Conservation (phyloP, 1,139 yeast species). For the Taphrina wiesneri region DNA sequence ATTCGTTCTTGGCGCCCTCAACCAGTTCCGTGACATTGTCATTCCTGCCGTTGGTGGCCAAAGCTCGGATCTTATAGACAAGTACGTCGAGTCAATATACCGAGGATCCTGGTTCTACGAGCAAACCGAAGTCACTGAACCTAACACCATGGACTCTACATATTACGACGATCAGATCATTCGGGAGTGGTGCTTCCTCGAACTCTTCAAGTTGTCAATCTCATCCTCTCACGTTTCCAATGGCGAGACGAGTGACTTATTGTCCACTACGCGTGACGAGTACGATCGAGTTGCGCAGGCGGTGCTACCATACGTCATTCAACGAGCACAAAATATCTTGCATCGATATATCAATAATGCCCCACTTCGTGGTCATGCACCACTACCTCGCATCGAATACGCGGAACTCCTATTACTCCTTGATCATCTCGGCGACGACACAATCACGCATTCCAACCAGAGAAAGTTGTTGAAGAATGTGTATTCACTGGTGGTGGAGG, state of each 20-base stretch:
- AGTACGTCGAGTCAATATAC: conserved; percentile 10
- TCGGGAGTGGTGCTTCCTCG: conserved; percentile 30
- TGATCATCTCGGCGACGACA: conserved; percentile 11
- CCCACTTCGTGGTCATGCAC: conserved; percentile 4
- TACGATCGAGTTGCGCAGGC: not conserved
- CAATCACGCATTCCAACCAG: conserved; percentile 15
- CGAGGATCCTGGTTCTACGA: conserved; percentile 19
- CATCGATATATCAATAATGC: conserved; percentile 3
- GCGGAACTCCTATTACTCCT: conserved; percentile 7
- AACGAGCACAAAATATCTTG: conserved; percentile 9
- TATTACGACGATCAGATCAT: conserved; percentile 13
- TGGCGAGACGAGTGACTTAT: not conserved
- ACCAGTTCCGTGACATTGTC: conserved; percentile 6
- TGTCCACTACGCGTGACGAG: not conserved
- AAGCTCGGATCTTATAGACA: not conserved
- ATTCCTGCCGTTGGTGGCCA: conserved; percentile 6
- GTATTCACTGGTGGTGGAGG: conserved; percentile 9
- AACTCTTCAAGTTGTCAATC: conserved; percentile 23
- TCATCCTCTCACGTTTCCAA: not conserved
- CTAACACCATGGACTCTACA: not conserved
- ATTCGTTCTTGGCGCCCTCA: conserved; percentile 14
- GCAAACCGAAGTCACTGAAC: not conserved
- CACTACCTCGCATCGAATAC: conserved; percentile 5
- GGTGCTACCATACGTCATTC: not conserved
- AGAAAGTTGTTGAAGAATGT: not conserved